Percentiles rank a stretch among this genome's conserved stretches.
phyloP scores from a whole-genome alignment of 2,329 filamentous ascomycete species.

The Neurospora sp. region DNA sequence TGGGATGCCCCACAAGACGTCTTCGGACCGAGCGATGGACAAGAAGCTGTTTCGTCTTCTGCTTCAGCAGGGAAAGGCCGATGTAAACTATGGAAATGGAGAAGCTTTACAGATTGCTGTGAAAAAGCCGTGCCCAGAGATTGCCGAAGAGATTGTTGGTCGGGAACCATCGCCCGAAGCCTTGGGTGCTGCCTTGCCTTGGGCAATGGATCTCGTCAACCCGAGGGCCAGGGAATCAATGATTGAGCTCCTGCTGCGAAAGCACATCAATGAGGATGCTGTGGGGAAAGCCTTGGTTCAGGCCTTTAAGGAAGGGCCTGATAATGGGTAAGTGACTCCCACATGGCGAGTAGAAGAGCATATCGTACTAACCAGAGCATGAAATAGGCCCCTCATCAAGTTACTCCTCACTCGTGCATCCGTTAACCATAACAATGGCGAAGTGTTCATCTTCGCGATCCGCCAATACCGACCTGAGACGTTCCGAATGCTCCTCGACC shows the following conservation, averaged over 20 bases:
- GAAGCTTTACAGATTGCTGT: conserved; percentile 18
- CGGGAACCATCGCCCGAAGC: conserved; percentile 14
- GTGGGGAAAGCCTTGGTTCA: conserved; percentile 17
- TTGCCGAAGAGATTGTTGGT: conserved; percentile 15
- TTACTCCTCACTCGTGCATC: conserved; percentile 15
- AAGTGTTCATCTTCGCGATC: conserved; percentile 18
- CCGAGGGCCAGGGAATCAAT: conserved; percentile 6
- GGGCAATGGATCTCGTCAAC: conserved; percentile 14
- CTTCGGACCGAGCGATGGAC: conserved; percentile 8
- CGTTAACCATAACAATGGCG: conserved; percentile 19
- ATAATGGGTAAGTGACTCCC: conserved; percentile 10
- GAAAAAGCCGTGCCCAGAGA: conserved; percentile 7
- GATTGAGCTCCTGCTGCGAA: conserved; percentile 14
- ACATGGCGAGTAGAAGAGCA: background rate
- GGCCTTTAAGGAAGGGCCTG: conserved; percentile 12
- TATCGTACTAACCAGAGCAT: background rate
- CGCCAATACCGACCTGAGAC: conserved; percentile 13
- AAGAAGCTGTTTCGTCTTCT: conserved; percentile 14
- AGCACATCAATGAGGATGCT: conserved; percentile 13
- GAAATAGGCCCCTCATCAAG: conserved; percentile 9
- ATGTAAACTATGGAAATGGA: conserved; percentile 15
- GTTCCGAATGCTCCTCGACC: conserved; percentile 16
- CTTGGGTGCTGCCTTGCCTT: conserved; percentile 14
- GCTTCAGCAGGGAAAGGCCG: conserved; percentile 16
- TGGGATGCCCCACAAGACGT: conserved; percentile 5